Base-by-base conservation (phyloP, 2,329 filamentous ascomycete genomes). In the Fusarium dlaminii region DNA sequence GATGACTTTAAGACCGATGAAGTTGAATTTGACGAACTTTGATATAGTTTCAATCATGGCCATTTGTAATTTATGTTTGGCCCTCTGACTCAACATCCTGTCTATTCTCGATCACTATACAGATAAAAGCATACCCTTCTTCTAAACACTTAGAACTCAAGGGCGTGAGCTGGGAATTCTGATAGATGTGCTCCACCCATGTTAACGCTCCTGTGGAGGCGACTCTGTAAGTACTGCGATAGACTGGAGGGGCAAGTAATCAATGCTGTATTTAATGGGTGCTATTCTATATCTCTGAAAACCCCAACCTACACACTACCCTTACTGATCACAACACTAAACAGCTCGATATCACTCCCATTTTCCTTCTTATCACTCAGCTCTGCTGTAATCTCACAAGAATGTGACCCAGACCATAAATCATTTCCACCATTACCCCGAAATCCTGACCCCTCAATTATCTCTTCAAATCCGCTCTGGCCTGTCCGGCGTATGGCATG, bases 401-500 rank as follows among this genome's bases (percentile, higher is more conserved):
- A 73, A 18, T 54, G 45, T 3, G 55, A 34, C 4, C 14, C 48
- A 24, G 40, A 34, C 54, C 58, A 59, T 6, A 49, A 32, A 1
- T 34, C 30, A 29, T 51, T 15, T 8, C 40, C 29, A 3, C n/a
- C 8, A 12, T 40, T 20, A 2, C 29, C 59, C 6, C 40, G 46
- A 3, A 48, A 20, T 1, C 40, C 58, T 3, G 70, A 30, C 3
- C 42, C 37, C 27, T 75, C 70, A 20, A 65, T 63, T 15, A 75
- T 62, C 39, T 75, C 73, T 20, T 67, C 60, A 3, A 75, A 75
- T 1, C 73, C 66, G 20, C 48, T 62, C 39, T 39, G 69, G 3
- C 13, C 63, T 1, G 37, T 52, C n/a, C 42, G 42, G 1, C 58
- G 58, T 36, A 36, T 48, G 3, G 29, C 45, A 8, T 39, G 27